Base-by-base conservation (phyloP, 305 asterid species). In the Nicotiana rustica region DNA sequence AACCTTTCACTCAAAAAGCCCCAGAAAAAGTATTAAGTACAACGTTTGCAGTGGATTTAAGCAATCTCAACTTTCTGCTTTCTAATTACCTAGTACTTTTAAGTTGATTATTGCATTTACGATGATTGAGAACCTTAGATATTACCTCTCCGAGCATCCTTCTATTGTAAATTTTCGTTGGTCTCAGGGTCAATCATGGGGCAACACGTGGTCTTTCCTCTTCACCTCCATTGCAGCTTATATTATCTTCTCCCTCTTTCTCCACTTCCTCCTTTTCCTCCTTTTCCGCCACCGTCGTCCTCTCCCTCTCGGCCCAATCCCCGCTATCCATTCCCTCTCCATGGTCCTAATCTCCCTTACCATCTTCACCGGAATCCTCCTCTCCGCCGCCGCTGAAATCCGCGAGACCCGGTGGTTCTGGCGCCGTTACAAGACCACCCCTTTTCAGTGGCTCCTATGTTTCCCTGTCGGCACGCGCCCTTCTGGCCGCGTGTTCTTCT, bases 381-480 rank as follows among this genome's bases (percentile, higher is more conserved):
- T 94, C 84, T 93, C 99, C 88, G 76, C 96, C 85, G 92, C 96
- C 38, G 95, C 97, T 12, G 99, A 96, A 85, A 94, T 96, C 88
- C 94, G 94, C 14, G 98, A 93, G 83, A 86, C 97, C 59, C 94
- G 99, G 12, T 94, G 99, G 98, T 85, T 89, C 85, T 96, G 99
- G 99, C 88, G 93, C 12, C 88, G 98, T 59, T 83, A 89, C 33
- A 88, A 90, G 29, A 93, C 94, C 80, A 93, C 98, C 10, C 85
- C 99, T 0, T 85, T 91, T 67, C 95, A 96, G 81, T 96, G 99
- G 97, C 92, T 94, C 67, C 91, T 96, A 78, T 96, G 99, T 77
- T 96, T 96, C 82, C 99, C 99, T 0, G 83, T 96, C 0, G 99
- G 99, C 25, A 96, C 97, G 4, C 99, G 99, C 69, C 96, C 97